phyloP scores from a whole-genome alignment of 1,284 basidiomycete genomes.

The Sporisorium scitamineum region DNA sequence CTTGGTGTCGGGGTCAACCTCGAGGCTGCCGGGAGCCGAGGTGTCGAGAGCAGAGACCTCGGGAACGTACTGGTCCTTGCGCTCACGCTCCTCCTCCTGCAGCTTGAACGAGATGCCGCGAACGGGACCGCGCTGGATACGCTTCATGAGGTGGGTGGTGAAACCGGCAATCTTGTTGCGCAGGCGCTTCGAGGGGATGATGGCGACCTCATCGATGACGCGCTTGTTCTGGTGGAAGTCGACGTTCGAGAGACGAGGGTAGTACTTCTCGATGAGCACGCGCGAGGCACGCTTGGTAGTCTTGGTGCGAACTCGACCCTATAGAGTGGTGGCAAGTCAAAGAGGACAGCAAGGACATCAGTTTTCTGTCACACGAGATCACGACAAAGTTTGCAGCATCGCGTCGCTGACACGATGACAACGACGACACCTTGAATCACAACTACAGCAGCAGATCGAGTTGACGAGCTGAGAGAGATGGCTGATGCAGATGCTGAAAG shows the following conservation, averaged over 20 bases:
- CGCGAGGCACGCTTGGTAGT: slow-evolving; percentile 99
- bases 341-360: slow-evolving; percentile 4
- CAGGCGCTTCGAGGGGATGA: slow-evolving; percentile 97
- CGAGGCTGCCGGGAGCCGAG: slow-evolving; percentile 62
- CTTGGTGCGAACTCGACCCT: slow-evolving; percentile 99
- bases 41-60: slow-evolving; percentile 69
- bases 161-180: slow-evolving; percentile 99
- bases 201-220: slow-evolving; percentile 92
- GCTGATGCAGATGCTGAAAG: neutral
- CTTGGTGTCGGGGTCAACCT: slow-evolving; percentile 70
- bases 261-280: slow-evolving; percentile 99
- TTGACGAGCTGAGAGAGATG: neutral
- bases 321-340: slow-evolving; percentile 27
- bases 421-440: neutral
- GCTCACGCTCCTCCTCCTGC: slow-evolving; percentile 99
- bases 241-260: slow-evolving; percentile 64
- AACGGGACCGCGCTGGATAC: slow-evolving; percentile 98
- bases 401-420: neutral
- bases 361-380: neutral
- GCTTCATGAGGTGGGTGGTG: slow-evolving; percentile 99
- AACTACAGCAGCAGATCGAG: slow-evolving; percentile 3
- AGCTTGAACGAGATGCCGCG: slow-evolving; percentile 99
- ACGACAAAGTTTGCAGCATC: neutral
- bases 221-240: slow-evolving; percentile 89
- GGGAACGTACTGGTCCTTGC: slow-evolving; percentile 76